Conservation (phyloP, 2,329 filamentous ascomycete species). For the Arthrinium phaeospermum region DNA sequence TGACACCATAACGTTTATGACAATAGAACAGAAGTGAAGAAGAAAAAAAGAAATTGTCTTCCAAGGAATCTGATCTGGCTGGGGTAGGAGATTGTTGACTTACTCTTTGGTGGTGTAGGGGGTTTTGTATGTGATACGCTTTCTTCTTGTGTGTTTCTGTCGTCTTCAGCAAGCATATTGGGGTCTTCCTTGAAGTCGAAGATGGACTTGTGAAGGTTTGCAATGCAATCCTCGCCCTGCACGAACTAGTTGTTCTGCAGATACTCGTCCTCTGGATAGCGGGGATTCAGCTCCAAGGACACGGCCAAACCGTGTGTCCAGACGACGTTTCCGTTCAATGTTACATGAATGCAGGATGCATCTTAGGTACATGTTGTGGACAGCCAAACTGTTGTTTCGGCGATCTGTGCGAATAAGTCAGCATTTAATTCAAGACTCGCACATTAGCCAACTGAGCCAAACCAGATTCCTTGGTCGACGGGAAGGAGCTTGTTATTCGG, state of each 20-base stretch:
- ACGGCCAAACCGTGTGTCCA: background rate
- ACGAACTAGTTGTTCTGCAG: slow-evolving; percentile 77
- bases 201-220: slow-evolving; percentile 72
- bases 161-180: slow-evolving; percentile 56
- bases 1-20: background rate
- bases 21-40: background rate
- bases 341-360: background rate
- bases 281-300: slow-evolving; percentile 54
- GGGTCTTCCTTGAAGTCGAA: slow-evolving; percentile 52
- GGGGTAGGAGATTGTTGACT: background rate
- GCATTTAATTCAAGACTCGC: background rate
- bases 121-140: no score
- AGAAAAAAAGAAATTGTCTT: background rate
- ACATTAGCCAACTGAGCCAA: background rate
- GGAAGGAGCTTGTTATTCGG: background rate
- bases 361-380: background rate
- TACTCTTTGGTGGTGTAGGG: background rate
- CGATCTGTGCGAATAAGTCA: background rate
- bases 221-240: slow-evolving; percentile 74
- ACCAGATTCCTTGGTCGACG: background rate
- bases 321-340: no score
- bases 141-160: slow-evolving; percentile 32
- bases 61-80: slow-evolving; percentile 8
- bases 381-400: background rate
- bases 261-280: slow-evolving; percentile 65